Conservation (phyloP, 1,139 yeast genomes). For the Kurtzmaniella natalensis region DNA sequence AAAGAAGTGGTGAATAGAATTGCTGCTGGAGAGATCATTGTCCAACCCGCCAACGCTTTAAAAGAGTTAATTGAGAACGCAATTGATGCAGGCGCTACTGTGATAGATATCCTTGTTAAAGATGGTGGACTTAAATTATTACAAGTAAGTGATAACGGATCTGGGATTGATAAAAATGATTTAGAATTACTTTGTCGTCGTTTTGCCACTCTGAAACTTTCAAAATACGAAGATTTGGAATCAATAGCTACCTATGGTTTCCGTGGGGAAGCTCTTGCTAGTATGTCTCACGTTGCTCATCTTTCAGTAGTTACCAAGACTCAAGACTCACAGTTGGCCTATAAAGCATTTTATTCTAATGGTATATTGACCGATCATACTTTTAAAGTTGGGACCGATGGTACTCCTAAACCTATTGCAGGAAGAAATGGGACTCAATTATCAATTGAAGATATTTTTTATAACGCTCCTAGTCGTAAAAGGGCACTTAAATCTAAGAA, state of each 20-base stretch:
- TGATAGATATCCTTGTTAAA: conserved; percentile 46
- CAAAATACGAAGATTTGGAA: conserved; percentile 45
- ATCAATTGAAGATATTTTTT: conserved; percentile 83
- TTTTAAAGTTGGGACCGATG: conserved; percentile 21
- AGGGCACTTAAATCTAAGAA: conserved; percentile 59
- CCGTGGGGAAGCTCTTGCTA: conserved; percentile 58
- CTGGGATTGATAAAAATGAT: conserved; percentile 45
- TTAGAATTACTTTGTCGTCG: conserved; percentile 49
- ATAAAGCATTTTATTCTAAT: conserved; percentile 57
- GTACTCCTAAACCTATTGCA: conserved; percentile 70
- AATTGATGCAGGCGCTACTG: conserved; percentile 47
- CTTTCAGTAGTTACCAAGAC: conserved; percentile 79
- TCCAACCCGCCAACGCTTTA: conserved; percentile 81
- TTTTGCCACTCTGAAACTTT: conserved; percentile 53
- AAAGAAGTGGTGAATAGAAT: conserved; percentile 75
- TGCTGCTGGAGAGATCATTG: conserved; percentile 96
- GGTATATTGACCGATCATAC: conserved; percentile 52
- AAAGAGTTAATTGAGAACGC: conserved; percentile 55
- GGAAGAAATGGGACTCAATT: conserved; percentile 88
- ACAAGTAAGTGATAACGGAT: conserved; percentile 53
- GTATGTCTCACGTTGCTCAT: conserved; percentile 58
- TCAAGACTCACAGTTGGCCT: conserved; percentile 57
- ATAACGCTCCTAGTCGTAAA: conserved; percentile 78
- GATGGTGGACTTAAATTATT: conserved; percentile 53
- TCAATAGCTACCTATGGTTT: conserved; percentile 54